Evolutionary conservation across 257 asterid species (phyloP), one percentile per base, ranked within the genome.

Genomic region (Nicotiana knightiana): DNA sequence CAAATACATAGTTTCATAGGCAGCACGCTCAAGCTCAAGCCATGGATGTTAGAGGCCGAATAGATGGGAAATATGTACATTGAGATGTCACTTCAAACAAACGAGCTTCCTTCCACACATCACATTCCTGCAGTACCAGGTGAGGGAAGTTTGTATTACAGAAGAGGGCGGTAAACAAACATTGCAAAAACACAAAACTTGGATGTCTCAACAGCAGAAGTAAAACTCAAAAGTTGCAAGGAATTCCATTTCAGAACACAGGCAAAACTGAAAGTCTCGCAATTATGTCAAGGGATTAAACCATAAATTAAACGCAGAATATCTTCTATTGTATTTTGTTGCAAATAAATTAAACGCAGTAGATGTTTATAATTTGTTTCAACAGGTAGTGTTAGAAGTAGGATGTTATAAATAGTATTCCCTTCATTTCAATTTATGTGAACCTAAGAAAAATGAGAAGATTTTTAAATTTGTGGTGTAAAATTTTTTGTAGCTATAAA

Each of bases 31-130:
- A 53, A 51, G 80, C 80, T 51, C 46, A 53, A 51, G 80, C 80
- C 4, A 13, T n/a, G 30, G 28, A 51, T 51, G 79, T 55, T 48
- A 73, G 79, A 48, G 79, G 5, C 43, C 2, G 46, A 26, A 28
- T 17, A 66, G 51, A 13, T 30, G 61, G 37, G 35, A 58, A 35
- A 39, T 7, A 75, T 79, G 32, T 30, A 9, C 64, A 53, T 59
- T 26, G 62, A 28, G 18, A 9, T 4, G 65, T 93, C 92, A 90
- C 75, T 93, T 91, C 51, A 62, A 83, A 73, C 87, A 62, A 51
- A 83, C 82, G 4, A 88, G 86, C 77, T 71, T 90, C 83, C 93
- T 89, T 76, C 97, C 93, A 18, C 96, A 93, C 86, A 89, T 89
- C 59, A 88, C 82, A 85, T 86, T 89, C 87, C 96, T 91, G 92